Percentiles rank a stretch among this genome's conserved stretches.
These are phyloP conservation scores for Paracamarosporium sp. DNA, from an alignment of 2,329 filamentous ascomycete species.

Conservation along the genomic window DNA sequence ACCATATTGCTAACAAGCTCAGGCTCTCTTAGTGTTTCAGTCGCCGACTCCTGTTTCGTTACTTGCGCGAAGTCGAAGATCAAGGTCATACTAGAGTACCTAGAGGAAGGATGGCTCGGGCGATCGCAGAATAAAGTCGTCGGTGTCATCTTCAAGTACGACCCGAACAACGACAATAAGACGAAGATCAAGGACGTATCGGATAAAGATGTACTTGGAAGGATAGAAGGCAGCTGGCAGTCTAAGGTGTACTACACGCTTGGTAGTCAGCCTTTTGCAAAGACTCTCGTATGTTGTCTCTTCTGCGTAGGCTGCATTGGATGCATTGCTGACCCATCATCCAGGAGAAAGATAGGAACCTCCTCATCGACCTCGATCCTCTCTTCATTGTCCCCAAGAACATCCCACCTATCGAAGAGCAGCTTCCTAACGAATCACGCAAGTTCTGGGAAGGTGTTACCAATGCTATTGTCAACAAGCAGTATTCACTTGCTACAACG, in stretches of 20 bases:
- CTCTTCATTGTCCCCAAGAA: conserved; percentile 80
- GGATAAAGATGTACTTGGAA: conserved; percentile 80
- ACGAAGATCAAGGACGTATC: conserved; percentile 83
- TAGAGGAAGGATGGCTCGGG: conserved; percentile 94
- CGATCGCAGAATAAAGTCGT: conserved; percentile 90
- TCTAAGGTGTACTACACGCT: conserved; percentile 69
- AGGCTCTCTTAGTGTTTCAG: conserved; percentile 84
- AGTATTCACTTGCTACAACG: conserved; percentile 82
- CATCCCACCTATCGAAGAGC: conserved; percentile 76
- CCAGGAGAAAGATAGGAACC: conserved; percentile 58
- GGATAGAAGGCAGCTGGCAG: conserved; percentile 87
- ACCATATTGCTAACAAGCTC: conserved; percentile 15
- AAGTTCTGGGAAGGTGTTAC: conserved; percentile 89
- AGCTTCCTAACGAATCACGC: conserved; percentile 88
- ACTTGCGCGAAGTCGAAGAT: conserved; percentile 89
- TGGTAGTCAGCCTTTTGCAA: conserved; percentile 53
- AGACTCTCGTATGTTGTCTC: conserved; percentile 61
- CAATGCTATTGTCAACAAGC: conserved; percentile 80
- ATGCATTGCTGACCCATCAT: conserved; percentile 10
- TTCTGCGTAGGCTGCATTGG: neutral
- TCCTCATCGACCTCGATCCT: conserved; percentile 88
- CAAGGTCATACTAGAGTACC: conserved; percentile 90
- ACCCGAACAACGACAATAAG: conserved; percentile 83
- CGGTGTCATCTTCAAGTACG: conserved; percentile 88
- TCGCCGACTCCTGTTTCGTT: conserved; percentile 87